A percentile compares a stretch with the other conserved stretches of the same genome.
Conservation (phyloP, 2,329 filamentous ascomycete genomes). For the Trichoderma harzianum region DNA sequence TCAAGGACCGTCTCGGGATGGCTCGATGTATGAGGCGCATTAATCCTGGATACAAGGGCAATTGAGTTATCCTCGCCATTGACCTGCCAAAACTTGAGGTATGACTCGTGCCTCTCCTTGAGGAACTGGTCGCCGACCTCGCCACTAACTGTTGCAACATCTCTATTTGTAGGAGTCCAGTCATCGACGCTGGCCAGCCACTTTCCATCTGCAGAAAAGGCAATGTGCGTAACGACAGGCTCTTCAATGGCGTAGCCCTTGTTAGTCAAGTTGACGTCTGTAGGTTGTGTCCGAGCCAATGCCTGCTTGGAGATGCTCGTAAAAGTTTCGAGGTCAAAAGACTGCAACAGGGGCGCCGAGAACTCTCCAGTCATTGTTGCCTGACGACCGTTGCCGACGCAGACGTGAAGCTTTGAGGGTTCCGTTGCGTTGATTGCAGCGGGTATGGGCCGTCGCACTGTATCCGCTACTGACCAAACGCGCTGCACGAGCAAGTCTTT, state of each 20-base stretch:
- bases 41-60: conserved; percentile 77
- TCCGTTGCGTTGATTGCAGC: conserved; percentile 60
- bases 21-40: conserved; percentile 69
- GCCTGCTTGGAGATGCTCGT: conserved; percentile 83
- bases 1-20: conserved; percentile 62
- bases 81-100: conserved; percentile 86
- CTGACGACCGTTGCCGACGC: conserved; percentile 61
- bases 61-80: conserved; percentile 57
- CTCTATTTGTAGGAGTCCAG: conserved; percentile 72
- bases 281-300: conserved; percentile 81
- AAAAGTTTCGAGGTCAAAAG: conserved; percentile 77
- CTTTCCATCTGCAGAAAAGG: conserved; percentile 73
- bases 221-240: conserved; percentile 71
- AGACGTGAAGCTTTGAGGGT: conserved; percentile 63
- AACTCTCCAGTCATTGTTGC: conserved; percentile 50
- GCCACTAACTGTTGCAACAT: conserved; percentile 51
- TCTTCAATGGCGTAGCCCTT: conserved; percentile 70
- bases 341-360: conserved; percentile 66
- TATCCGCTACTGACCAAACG: conserved; percentile 44
- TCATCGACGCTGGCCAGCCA: conserved; percentile 93
- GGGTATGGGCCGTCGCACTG: conserved; percentile 51
- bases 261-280: conserved; percentile 71
- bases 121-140: conserved; percentile 44
- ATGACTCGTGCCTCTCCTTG: conserved; percentile 63
- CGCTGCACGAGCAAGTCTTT: conserved; percentile 53